phyloP scores from a whole-genome alignment of 1,284 basidiomycete genomes.

The Chiua sp. region DNA sequence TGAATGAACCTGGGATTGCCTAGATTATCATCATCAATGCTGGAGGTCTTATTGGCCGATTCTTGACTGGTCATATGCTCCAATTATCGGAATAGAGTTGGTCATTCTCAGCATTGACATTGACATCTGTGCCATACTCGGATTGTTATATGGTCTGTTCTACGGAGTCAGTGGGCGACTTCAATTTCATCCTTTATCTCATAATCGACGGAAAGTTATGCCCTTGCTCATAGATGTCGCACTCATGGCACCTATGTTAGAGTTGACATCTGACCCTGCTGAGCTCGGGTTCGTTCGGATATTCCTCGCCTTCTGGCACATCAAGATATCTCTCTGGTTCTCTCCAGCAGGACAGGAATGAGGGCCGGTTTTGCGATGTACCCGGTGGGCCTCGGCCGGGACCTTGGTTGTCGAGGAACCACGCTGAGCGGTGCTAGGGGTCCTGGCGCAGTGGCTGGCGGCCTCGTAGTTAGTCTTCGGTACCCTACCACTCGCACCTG shows the following conservation, averaged over 20 bases:
- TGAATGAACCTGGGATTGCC: too few species aligned
- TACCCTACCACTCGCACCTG: too few species aligned
- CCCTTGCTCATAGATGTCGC: neutral
- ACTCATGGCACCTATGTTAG: neutral
- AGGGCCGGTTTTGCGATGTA: too few species aligned
- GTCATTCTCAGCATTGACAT: slow-evolving; percentile 40
- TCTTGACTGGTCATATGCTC: slow-evolving; percentile 32
- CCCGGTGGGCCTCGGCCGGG: too few species aligned
- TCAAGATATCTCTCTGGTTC: too few species aligned
- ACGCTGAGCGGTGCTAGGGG: too few species aligned
- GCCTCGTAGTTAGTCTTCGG: too few species aligned
- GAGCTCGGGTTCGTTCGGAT: neutral
- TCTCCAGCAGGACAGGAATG: too few species aligned
- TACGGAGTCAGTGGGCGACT: slow-evolving; percentile 39
- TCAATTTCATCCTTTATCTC: too few species aligned
- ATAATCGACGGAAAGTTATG: neutral
- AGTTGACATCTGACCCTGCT: neutral
- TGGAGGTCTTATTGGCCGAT: slow-evolving; percentile 42
- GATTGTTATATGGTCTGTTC: slow-evolving; percentile 56
- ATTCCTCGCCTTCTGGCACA: too few species aligned
- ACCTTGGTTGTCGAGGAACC: too few species aligned
- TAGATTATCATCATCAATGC: slow-evolving; percentile 52
- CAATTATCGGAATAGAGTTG: slow-evolving; percentile 48
- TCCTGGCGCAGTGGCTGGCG: too few species aligned
- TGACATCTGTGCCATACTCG: slow-evolving; percentile 43